Percentiles rank a stretch among this genome's conserved stretches.
These are phyloP conservation scores for Iris pallida DNA, from an alignment of 116 monocot species.

Conservation along the genomic window DNA sequence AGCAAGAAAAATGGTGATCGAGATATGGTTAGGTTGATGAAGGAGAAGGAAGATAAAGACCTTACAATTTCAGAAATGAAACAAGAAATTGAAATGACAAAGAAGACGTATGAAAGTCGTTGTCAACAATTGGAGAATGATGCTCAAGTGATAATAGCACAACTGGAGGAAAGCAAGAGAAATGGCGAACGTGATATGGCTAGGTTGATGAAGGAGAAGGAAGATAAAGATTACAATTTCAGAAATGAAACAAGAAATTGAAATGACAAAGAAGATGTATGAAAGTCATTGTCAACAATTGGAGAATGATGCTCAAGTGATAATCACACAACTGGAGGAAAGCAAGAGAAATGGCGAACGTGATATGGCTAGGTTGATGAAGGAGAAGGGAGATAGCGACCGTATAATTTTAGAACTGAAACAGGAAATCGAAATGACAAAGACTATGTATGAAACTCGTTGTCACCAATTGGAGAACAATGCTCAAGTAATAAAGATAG, in stretches of 20 bases:
- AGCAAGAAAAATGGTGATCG: constrained; percentile 41
- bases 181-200: constrained; percentile 49
- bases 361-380: not conserved
- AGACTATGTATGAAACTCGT: constrained; percentile 39
- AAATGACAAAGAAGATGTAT: constrained; percentile 37
- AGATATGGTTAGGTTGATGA: constrained; percentile 44
- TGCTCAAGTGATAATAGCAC: constrained; percentile 23
- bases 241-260: constrained; percentile 57
- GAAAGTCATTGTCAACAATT: constrained; percentile 26
- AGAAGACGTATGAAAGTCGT: constrained; percentile 44
- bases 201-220: constrained; percentile 57
- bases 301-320: constrained; percentile 9
- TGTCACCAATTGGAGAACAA: constrained; percentile 17
- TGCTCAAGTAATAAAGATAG: constrained; percentile 23
- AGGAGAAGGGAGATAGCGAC: constrained; percentile 17
- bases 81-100: constrained; percentile 42
- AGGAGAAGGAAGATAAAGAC: constrained; percentile 61
- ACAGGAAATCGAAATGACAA: constrained; percentile 32
- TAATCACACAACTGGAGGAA: constrained; percentile 16
- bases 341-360: constrained; percentile 22
- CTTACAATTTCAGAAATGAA: constrained; percentile 49
- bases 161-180: constrained; percentile 40
- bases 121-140: constrained; percentile 12
- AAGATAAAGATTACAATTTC: constrained; percentile 47
- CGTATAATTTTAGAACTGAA: constrained; percentile 20